phyloP scores from a whole-genome alignment of 2,329 filamentous ascomycete genomes.

The Sporothrix euskadiensis region DNA sequence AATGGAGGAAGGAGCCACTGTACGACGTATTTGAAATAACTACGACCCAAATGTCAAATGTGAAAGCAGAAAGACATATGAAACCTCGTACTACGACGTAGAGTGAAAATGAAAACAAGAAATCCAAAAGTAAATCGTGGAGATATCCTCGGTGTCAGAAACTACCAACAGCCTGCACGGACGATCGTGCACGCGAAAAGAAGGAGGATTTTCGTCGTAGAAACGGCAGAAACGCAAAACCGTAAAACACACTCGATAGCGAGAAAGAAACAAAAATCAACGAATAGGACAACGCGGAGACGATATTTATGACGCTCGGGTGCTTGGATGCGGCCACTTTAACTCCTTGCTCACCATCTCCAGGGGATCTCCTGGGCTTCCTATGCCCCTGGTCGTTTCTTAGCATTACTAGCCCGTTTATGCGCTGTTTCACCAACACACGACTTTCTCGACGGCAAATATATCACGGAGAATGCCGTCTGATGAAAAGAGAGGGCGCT shows the following conservation, averaged over 20 bases:
- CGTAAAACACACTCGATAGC: background rate
- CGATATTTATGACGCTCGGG: background rate
- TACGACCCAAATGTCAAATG: too few relatives aligned
- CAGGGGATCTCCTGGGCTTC: background rate
- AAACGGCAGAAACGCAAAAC: conserved; percentile 9
- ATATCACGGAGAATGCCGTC: background rate
- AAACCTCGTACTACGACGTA: too few relatives aligned
- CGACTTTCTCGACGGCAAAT: background rate
- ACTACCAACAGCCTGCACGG: background rate
- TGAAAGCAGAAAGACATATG: too few relatives aligned
- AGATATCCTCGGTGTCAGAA: background rate
- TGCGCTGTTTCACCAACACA: conserved; percentile 11
- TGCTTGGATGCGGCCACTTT: conserved; percentile 2
- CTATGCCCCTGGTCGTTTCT: background rate
- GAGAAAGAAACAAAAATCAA: background rate
- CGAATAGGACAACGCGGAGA: conserved; percentile 7
- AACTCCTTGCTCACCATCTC: background rate
- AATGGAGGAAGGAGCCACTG: background rate
- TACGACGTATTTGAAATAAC: too few relatives aligned
- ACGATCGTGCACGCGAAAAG: background rate
- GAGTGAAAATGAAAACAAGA: background rate
- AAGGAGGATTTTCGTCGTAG: background rate
- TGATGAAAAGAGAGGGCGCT: background rate
- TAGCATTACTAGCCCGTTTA: background rate
- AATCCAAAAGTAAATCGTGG: background rate